These are phyloP conservation scores for Pleurozium schreberi DNA, from an alignment of 225 moss, liverwort and hornwort genomes.

Conservation along the genomic window DNA sequence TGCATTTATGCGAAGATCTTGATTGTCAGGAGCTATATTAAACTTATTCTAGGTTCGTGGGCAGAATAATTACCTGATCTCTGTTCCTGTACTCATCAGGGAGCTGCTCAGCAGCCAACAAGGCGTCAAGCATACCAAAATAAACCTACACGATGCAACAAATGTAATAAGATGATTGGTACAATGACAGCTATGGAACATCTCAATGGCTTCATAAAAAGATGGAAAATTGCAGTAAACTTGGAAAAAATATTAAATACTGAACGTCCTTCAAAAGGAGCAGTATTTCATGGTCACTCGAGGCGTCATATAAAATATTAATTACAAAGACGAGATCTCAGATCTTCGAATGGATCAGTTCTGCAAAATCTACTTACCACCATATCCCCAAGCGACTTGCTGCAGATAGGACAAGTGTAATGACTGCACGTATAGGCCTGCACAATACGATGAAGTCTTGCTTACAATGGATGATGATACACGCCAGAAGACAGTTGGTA, in stretches of 20 bases:
- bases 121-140: conserved; percentile 94
- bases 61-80: conserved; percentile 47
- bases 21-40: not conserved
- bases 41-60: not conserved
- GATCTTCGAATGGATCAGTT: not conserved
- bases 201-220: not conserved
- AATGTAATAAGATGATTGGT: not conserved
- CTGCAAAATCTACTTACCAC: conserved; percentile 42
- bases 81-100: conserved; percentile 87
- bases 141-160: conserved; percentile 45
- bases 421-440: conserved; percentile 96
- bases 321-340: not conserved
- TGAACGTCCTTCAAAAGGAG: not conserved
- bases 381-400: conserved; percentile 98
- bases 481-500: not conserved
- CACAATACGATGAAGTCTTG: not conserved
- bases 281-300: not conserved
- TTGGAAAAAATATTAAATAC: not conserved
- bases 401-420: conserved; percentile 93
- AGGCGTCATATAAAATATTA: not conserved
- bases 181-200: not conserved
- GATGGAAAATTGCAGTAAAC: not conserved
- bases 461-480: not conserved
- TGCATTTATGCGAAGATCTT: not conserved
- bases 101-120: conserved; percentile 87